Base-by-base conservation (phyloP, 1,139 yeast genomes). In the Zygoascus sp. region DNA sequence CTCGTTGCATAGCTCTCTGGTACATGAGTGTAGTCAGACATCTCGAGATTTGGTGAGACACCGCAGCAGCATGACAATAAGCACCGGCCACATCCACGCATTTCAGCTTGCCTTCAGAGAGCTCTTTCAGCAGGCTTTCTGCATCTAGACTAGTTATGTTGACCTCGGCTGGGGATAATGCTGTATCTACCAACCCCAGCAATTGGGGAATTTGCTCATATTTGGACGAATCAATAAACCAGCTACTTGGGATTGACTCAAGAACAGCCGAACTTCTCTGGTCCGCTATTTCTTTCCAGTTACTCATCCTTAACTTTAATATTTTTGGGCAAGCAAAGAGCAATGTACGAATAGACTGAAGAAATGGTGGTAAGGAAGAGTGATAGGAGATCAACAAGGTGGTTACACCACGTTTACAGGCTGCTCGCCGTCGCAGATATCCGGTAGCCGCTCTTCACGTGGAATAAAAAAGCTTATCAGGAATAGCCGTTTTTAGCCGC, bases 11-110 rank as follows among this genome's bases (percentile, higher is more conserved):
- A 6, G 66, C 66, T 23, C 53, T 53, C 13, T 54, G 56, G 44
- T 56, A 62, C 42, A 60, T 45, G 5, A 63, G 54, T 47, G 62
- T 66, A 0, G 65, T 61, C 35, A 59, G 44, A 47, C 66, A 63
- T 42, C 61, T 61, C 25, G 59, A 53, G 42, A 58, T 43, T 44
- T 61, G 65, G 41, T 59, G 62, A 3, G 62, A 76, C 49, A 79
- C 64, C 1, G 80, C 74, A 4, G 82, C 76, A 52, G 83, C 67
- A 52, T 76, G 79, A 45, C 43, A 44, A n/a, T 28, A 44, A 3
- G 44, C 44, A 8, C 22, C 9, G 15, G 40, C 28, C 8, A 39
- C 47, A 23, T 35, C 22, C 13, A 16, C 19, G 20, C 39, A 15
- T 16, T 20, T 32, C 32, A 36, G 9, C 20, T 32, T 19, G 25